These are phyloP conservation scores for Nigrospora osmanthi DNA, from an alignment of 2,329 filamentous ascomycete species.

Conservation along the genomic window DNA sequence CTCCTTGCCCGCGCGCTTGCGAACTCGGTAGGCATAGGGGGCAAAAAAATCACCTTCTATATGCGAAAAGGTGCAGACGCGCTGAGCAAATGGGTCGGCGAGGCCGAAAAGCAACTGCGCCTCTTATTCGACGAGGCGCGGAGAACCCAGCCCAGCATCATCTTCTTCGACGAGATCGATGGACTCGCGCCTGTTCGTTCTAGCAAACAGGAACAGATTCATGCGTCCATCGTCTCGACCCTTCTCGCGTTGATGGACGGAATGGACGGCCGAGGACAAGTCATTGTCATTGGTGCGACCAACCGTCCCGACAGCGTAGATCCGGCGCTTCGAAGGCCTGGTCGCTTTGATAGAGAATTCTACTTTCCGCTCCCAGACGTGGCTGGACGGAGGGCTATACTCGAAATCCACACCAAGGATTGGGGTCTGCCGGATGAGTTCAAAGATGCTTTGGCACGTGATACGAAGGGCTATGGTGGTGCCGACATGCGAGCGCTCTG, in stretches of 20 bases:
- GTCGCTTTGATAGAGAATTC: conserved; percentile 94
- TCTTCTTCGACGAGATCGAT: conserved; percentile 99
- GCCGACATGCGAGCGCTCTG: conserved; percentile 90
- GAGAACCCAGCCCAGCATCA: conserved; percentile 95
- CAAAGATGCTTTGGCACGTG: conserved; percentile 74
- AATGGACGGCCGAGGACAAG: conserved; percentile 96
- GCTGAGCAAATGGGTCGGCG: conserved; percentile 97
- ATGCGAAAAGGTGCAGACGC: conserved; percentile 99
- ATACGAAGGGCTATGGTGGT: conserved; percentile 95
- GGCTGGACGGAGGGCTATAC: conserved; percentile 72
- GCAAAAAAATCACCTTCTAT: conserved; percentile 95
- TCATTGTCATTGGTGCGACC: conserved; percentile 97
- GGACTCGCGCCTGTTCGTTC: conserved; percentile 91
- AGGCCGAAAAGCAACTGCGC: conserved; percentile 90
- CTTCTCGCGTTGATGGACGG: conserved; percentile 93
- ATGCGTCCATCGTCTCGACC: conserved; percentile 94
- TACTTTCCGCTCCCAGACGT: conserved; percentile 90
- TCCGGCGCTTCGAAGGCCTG: conserved; percentile 86
- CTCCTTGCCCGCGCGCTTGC: conserved; percentile 89
- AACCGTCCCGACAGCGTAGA: conserved; percentile 96
- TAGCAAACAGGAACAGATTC: conserved; percentile 97
- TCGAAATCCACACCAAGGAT: conserved; percentile 91
- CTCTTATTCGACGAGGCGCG: conserved; percentile 92
- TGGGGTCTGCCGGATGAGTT: conserved; percentile 79
- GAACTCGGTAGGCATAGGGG: conserved; percentile 80